phyloP scores from a whole-genome alignment of 495 filamentous ascomycete species.

The Hypoxylon lienhwacheense region DNA sequence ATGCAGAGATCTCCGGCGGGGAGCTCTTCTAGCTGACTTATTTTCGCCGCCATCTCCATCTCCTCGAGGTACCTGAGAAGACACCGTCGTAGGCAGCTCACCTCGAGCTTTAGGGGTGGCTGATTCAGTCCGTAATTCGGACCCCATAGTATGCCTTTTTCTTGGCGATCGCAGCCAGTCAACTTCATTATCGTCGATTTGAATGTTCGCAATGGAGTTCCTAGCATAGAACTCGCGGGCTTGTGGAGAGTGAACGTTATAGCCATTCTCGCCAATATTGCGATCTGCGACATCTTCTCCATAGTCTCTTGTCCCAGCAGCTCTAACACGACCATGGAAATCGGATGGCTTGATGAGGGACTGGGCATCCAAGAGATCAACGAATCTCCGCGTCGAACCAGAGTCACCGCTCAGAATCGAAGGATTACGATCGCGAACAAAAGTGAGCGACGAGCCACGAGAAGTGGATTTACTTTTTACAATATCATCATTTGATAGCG shows the following conservation, averaged over 20 bases:
- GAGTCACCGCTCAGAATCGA: slow-evolving; percentile 37
- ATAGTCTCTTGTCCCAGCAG: slow-evolving; percentile 52
- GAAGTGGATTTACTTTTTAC: slow-evolving; percentile 6
- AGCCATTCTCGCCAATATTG: slow-evolving; percentile 48
- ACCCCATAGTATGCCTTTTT: slow-evolving; percentile 30
- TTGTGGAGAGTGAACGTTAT: slow-evolving; percentile 34
- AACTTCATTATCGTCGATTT: slow-evolving; percentile 7
- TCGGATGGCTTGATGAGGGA: slow-evolving; percentile 50
- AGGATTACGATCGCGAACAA: slow-evolving; percentile 16
- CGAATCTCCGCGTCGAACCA: slow-evolving; percentile 30
- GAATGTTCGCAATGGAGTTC: background rate
- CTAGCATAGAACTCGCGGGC: slow-evolving; percentile 40
- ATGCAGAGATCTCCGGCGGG: slow-evolving; percentile 32
- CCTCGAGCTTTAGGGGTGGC: slow-evolving; percentile 14
- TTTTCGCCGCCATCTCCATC: slow-evolving; percentile 5
- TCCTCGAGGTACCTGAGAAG: slow-evolving; percentile 16
- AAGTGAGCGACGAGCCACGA: slow-evolving; percentile 7
- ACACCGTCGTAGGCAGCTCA: slow-evolving; percentile 23
- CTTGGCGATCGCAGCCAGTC: slow-evolving; percentile 14
- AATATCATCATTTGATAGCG: slow-evolving; percentile 9
- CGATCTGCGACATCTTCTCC: slow-evolving; percentile 60
- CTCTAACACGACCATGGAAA: slow-evolving; percentile 49
- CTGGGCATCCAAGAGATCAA: slow-evolving; percentile 57
- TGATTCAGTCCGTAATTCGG: slow-evolving; percentile 31
- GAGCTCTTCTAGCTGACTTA: slow-evolving; percentile 9